A percentile compares a stretch with the other conserved stretches of the same genome.
These are phyloP conservation scores for Dillenia suffruticosa DNA, from an alignment of 164 flowering plant species.

Conservation along the genomic window DNA sequence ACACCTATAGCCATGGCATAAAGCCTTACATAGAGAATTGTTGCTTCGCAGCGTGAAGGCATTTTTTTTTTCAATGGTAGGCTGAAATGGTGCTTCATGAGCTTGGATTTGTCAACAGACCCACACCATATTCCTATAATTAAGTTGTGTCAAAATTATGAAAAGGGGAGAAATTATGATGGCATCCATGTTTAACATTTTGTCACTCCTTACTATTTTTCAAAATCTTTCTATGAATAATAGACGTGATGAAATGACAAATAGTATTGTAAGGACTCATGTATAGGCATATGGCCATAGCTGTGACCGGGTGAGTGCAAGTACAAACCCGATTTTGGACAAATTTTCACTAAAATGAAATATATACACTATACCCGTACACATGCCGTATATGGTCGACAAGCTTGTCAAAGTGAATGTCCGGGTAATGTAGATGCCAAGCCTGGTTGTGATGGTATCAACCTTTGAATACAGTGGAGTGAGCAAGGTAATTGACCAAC, in stretches of 20 bases:
- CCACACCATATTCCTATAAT: slow-evolving; percentile 13
- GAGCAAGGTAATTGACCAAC: not conserved
- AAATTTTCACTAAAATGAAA: too few relatives aligned
- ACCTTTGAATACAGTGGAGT: too few relatives aligned
- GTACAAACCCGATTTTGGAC: too few relatives aligned
- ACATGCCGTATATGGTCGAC: too few relatives aligned
- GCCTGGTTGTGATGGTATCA: too few relatives aligned
- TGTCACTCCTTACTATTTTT: not conserved
- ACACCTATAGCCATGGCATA: slow-evolving; percentile 25
- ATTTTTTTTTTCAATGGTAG: not conserved
- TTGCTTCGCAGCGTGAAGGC: slow-evolving; percentile 19
- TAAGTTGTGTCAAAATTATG: not conserved
- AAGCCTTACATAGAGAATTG: slow-evolving; percentile 20
- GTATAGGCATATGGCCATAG: too few relatives aligned
- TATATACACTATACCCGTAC: too few relatives aligned
- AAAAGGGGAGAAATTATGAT: too few relatives aligned
- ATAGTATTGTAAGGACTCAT: too few relatives aligned
- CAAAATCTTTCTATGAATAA: too few relatives aligned
- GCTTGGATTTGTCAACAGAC: slow-evolving; percentile 24
- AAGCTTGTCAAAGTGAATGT: not conserved
- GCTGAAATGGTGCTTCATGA: slow-evolving; percentile 2
- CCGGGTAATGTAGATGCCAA: not conserved
- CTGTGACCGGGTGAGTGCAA: too few relatives aligned
- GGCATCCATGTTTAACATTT: not conserved
- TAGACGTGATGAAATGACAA: too few relatives aligned